Percentiles rank a stretch among this genome's conserved stretches.
Evolutionary conservation across 2,329 filamentous ascomycete genomes (phyloP).

Genomic region (Arthrobotrys musiformis): DNA sequence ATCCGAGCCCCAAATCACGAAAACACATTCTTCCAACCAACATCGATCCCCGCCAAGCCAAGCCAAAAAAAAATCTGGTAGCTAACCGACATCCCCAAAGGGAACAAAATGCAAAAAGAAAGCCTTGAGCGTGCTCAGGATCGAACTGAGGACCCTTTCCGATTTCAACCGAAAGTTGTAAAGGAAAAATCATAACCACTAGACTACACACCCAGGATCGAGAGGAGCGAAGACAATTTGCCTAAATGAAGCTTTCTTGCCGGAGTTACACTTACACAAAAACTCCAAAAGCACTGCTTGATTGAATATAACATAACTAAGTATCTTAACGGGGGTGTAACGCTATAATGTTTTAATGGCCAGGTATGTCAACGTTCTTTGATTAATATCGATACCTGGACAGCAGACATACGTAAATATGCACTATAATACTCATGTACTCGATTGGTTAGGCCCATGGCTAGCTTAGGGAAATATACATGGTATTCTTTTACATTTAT

Average conservation of each 20-base stretch:
- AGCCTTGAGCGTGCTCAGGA: conserved; percentile 52
- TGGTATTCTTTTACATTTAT: conserved; percentile 7
- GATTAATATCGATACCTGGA: too few relatives aligned
- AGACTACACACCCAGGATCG: conserved; percentile 53
- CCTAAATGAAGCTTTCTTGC: not conserved
- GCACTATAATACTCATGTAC: not conserved
- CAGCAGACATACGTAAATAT: too few relatives aligned
- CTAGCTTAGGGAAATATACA: not conserved
- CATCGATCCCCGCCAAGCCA: not conserved
- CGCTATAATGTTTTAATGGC: too few relatives aligned
- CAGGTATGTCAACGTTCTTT: too few relatives aligned
- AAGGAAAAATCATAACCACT: conserved; percentile 57
- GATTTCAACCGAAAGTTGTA: conserved; percentile 44
- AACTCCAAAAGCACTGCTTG: too few relatives aligned
- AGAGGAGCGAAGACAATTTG: not conserved
- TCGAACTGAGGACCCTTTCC: conserved; percentile 56
- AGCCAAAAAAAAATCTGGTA: too few relatives aligned
- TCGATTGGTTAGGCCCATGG: not conserved
- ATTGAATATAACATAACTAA: too few relatives aligned
- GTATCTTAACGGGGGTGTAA: too few relatives aligned
- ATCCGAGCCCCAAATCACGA: not conserved
- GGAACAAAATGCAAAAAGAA: not conserved
- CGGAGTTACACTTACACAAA: not conserved
- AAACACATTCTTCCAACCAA: not conserved
- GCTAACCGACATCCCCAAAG: not conserved